A percentile compares a stretch with the other conserved stretches of the same genome.
These are phyloP conservation scores for Agrocybe chaxingu DNA, from an alignment of 768 basidiomycete species.

Conservation along the genomic window DNA sequence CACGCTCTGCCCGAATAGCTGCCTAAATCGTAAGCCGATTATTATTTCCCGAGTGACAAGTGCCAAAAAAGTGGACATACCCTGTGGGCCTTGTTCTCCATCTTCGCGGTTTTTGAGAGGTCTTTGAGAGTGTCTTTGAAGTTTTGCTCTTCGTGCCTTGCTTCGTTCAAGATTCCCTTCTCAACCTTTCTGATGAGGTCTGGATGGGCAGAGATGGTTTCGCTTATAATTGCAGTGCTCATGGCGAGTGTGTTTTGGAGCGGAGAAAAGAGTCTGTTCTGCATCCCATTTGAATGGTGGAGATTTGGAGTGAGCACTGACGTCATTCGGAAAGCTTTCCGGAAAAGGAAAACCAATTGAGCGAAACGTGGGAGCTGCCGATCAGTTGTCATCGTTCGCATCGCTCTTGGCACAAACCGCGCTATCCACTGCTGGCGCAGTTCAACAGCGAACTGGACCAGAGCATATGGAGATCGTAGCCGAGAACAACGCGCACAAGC, in stretches of 20 bases:
- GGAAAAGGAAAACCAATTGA: neutral
- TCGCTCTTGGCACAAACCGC: no score
- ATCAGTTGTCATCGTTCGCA: no score
- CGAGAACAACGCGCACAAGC: no score
- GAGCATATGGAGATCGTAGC: no score
- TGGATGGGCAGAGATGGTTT: constrained; percentile 19
- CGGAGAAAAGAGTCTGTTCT: no score
- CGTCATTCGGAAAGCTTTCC: neutral
- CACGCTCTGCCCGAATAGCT: constrained; percentile 4
- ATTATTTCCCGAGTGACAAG: neutral
- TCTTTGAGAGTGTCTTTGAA: constrained; percentile 52
- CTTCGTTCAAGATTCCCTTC: constrained; percentile 43
- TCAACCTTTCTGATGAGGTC: constrained; percentile 30
- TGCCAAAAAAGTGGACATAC: constrained; percentile 20
- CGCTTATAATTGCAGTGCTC: neutral
- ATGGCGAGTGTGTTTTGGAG: no score
- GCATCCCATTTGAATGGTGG: no score
- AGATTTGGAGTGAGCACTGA: neutral
- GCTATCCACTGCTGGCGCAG: no score
- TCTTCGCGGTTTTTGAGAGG: constrained; percentile 48
- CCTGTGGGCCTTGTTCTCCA: constrained; percentile 47
- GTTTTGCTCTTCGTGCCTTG: constrained; percentile 45
- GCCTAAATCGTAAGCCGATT: neutral
- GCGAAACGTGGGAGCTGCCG: no score
- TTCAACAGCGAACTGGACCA: no score